phyloP scores from a whole-genome alignment of 2,329 filamentous ascomycete genomes.

The Nothophaeocryptopus gaeumannii region DNA sequence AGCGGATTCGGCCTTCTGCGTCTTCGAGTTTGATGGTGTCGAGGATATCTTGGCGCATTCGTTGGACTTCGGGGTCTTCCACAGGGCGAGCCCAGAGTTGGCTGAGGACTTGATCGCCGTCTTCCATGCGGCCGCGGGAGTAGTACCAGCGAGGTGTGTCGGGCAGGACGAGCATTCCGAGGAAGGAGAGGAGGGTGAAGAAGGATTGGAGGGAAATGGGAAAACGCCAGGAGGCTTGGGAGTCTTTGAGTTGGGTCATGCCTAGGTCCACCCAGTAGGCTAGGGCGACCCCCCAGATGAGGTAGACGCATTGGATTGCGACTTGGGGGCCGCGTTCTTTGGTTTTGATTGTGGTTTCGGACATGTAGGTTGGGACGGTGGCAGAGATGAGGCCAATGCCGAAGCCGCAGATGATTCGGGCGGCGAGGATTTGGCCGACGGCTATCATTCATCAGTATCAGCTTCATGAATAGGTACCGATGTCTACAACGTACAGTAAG shows the following conservation, averaged over 20 bases:
- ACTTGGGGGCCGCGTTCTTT: slow-evolving; percentile 17
- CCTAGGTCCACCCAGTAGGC: slow-evolving; percentile 21
- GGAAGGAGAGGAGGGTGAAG: slow-evolving; percentile 22
- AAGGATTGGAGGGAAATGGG: slow-evolving; percentile 19
- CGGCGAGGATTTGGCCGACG: slow-evolving; percentile 47
- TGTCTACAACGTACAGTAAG: slow-evolving; percentile 26
- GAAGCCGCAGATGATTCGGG: slow-evolving; percentile 46
- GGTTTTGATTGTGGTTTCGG: slow-evolving; percentile 32
- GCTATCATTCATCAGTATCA: neutral
- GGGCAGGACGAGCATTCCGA: slow-evolving; percentile 19
- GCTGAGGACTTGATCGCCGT: slow-evolving; percentile 15
- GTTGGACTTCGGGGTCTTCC: slow-evolving; percentile 8
- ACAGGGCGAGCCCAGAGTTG: slow-evolving; percentile 10
- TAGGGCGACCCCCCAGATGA: slow-evolving; percentile 16
- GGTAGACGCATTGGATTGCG: slow-evolving; percentile 11
- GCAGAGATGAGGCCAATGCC: slow-evolving; percentile 40
- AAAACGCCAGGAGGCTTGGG: slow-evolving; percentile 12
- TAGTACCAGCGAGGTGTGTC: slow-evolving; percentile 22
- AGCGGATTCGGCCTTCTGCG: slow-evolving; percentile 14
- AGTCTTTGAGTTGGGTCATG: slow-evolving; percentile 8
- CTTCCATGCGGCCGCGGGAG: slow-evolving; percentile 9
- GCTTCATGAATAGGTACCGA: no score
- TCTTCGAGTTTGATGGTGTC: slow-evolving; percentile 16
- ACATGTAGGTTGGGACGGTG: slow-evolving; percentile 43
- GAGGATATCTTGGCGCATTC: slow-evolving; percentile 13